Evolutionary conservation across 2,329 filamentous ascomycete species (phyloP).

Genomic region (Paramyrothecium roridum): DNA sequence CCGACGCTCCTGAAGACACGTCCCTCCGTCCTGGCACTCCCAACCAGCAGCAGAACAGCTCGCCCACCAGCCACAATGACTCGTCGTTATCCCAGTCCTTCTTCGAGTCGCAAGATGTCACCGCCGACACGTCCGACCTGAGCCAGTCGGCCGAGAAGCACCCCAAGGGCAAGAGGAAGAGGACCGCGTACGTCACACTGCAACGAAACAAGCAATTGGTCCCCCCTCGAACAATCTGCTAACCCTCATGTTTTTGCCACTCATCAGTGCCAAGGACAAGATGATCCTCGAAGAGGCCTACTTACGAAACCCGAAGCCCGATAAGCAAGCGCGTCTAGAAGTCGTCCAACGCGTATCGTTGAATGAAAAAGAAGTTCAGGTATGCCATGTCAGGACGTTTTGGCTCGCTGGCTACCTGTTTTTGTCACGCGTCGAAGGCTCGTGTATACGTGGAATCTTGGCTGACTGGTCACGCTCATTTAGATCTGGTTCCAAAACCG

Average conservation of each 20-base stretch:
- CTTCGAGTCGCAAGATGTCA: neutral
- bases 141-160: conserved; percentile 35
- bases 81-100: neutral
- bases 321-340: conserved; percentile 80
- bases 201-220: neutral
- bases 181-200: conserved; percentile 50
- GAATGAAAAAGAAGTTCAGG: conserved; percentile 95
- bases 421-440: too few relatives aligned
- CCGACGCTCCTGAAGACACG: neutral
- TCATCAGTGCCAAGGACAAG: conserved; percentile 77
- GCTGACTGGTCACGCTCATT: neutral
- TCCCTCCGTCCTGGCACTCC: neutral
- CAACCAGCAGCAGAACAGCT: neutral
- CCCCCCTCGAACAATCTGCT: neutral
- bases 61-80: neutral
- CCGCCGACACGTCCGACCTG: neutral
- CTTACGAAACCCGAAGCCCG: conserved; percentile 80
- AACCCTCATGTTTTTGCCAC: neutral
- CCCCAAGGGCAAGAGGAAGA: conserved; percentile 60
- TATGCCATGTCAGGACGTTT: conserved; percentile 39
- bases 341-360: conserved; percentile 84
- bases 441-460: too few relatives aligned
- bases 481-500: conserved; percentile 99
- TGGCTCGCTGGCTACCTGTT: too few relatives aligned
- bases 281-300: conserved; percentile 84